Base-by-base conservation (phyloP, 352 stramenopile species). In the Pythium aquatile region DNA sequence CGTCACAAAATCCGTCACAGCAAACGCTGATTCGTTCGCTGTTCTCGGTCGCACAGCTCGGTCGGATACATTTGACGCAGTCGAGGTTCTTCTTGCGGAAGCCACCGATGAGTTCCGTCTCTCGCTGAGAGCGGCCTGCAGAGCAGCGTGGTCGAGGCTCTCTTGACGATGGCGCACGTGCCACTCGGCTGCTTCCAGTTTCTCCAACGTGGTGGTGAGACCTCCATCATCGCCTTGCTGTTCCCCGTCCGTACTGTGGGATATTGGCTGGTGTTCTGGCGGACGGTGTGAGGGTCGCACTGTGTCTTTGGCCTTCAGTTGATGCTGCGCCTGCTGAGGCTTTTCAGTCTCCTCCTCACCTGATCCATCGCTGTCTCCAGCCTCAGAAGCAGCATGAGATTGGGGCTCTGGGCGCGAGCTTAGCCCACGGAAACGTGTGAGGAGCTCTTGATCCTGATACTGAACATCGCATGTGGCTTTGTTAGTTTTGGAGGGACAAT, bases 141-240 rank as follows among this genome's bases (percentile, higher is more conserved):
- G 56, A 13, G 69, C 55, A 0, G 65, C 58, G 5, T 42, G 58
- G 11, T 63, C 61, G 2, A 85, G 66, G 46, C 70, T 85, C 6
- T 72, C 66, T 7, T 69, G 65, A 3, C 77, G 69, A 33, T 85
- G 63, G 11, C 67, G 59, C 0, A 85, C 44, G 52, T 85, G 73
- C 77, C 77, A 83, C 58, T 83, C 77, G 2, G 73, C 77, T 0
- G 77, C 77, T 68, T 79, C 69, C 13, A 85, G 75, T 14, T 75
- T 73, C 53, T 79, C 52, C 28, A 85, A 61, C 14, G 72, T 74
- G 16, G 61, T 40, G 24, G 51, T 55, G 17, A 85, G 64, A 11
- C 49, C 46, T 7, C 42, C n/a, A 2, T 79, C 69, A 9, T 56
- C 24, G 13, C 29, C 44, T 14, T 29, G 44, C 8, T 51, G 44